A percentile compares a stretch with the other conserved stretches of the same genome.
These are phyloP conservation scores for Phaseolus coccineus DNA, from an alignment of 331 rosid species.

Conservation along the genomic window DNA sequence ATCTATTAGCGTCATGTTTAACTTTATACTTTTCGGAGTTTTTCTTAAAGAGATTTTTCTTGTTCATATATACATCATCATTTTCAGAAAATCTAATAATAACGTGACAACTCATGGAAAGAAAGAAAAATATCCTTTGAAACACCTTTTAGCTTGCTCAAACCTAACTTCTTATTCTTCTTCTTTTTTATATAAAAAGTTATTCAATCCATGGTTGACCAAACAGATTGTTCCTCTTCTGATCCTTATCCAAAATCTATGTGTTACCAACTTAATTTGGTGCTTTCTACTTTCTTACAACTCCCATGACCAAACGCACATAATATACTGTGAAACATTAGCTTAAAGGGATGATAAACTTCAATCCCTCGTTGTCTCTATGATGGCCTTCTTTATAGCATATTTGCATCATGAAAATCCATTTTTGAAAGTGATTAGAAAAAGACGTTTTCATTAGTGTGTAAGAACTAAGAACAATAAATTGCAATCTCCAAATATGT, in stretches of 20 bases:
- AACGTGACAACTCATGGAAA: slow-evolving; percentile 21
- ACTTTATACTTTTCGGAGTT: not conserved
- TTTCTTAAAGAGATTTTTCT: not conserved
- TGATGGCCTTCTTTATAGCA: slow-evolving; percentile 13
- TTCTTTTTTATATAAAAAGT: slow-evolving; percentile 1
- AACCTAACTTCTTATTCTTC: slow-evolving; percentile 29
- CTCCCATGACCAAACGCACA: not conserved
- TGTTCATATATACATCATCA: slow-evolving; percentile 1
- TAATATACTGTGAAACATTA: slow-evolving; percentile 15
- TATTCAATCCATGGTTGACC: slow-evolving; percentile 33
- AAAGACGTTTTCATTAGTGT: not conserved
- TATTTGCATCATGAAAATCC: not conserved
- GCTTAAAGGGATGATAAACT: slow-evolving; percentile 11
- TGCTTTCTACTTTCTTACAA: not conserved
- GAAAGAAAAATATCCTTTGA: not conserved
- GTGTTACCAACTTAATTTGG: slow-evolving; percentile 1
- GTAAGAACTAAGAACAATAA: not conserved
- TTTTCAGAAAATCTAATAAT: not conserved
- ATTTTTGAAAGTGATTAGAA: slow-evolving; percentile 28
- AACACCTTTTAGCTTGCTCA: slow-evolving; percentile 35
- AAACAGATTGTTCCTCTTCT: not conserved
- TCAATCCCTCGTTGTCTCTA: slow-evolving; percentile 27
- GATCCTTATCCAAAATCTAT: slow-evolving; percentile 33
- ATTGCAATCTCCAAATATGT: too few species aligned
- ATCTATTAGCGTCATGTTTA: not conserved